phyloP scores from a whole-genome alignment of 2,329 filamentous ascomycete genomes.

The Fusarium albosuccineum region DNA sequence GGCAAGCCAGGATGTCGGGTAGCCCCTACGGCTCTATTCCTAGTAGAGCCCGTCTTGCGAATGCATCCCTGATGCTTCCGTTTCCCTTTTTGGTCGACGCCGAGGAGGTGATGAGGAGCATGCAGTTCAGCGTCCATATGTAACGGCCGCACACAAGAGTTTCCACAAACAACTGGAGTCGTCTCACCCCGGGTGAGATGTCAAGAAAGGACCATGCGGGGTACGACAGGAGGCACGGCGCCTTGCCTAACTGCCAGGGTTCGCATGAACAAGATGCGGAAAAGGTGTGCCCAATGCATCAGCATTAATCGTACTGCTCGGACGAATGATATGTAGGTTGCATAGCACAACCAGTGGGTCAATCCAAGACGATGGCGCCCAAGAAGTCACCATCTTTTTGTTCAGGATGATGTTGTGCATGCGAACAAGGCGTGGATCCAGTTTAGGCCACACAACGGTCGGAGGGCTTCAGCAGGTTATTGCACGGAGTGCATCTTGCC shows the following conservation, averaged over 20 bases:
- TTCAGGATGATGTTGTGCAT: constrained; percentile 37
- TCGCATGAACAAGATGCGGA: constrained; percentile 42
- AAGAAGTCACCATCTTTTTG: constrained; percentile 21
- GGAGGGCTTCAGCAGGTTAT: constrained; percentile 1
- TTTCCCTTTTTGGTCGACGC: constrained; percentile 32
- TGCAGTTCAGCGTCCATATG: constrained; percentile 36
- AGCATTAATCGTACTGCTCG: constrained; percentile 23
- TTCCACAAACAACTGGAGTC: constrained; percentile 34
- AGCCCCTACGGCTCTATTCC: constrained; percentile 44
- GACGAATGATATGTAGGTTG: constrained; percentile 28
- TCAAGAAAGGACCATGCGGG: constrained; percentile 42
- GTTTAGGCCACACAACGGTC: constrained; percentile 1
- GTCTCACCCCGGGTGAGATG: constrained; percentile 44
- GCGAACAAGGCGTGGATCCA: constrained; percentile 4
- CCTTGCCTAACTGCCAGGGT: constrained; percentile 33
- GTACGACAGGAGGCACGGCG: constrained; percentile 33
- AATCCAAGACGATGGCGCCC: constrained; percentile 29
- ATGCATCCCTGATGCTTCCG: constrained; percentile 35
- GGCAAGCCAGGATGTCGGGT: constrained; percentile 36
- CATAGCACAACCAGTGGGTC: constrained; percentile 39
- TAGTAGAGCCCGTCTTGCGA: constrained; percentile 54
- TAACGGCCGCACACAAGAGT: constrained; percentile 36
- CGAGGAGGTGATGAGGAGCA: constrained; percentile 28
- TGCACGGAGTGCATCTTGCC: constrained; percentile 1
- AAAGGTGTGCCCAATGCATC: constrained; percentile 32